phyloP scores from a whole-genome alignment of 352 stramenopile species.

The Phytopythium chamaehyphon region DNA sequence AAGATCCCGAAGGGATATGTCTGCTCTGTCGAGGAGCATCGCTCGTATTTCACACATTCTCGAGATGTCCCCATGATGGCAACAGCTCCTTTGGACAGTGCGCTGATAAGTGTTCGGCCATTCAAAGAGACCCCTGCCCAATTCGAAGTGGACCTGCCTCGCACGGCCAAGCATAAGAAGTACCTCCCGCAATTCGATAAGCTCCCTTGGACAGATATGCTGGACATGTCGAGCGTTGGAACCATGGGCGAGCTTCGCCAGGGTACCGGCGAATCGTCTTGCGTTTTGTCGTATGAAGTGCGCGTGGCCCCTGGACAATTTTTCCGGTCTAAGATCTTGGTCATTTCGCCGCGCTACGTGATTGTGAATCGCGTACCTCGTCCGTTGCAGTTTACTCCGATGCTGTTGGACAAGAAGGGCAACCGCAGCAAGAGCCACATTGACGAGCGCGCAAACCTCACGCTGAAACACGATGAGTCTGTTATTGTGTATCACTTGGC shows the following conservation, averaged over 20 bases:
- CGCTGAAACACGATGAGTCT: conserved; percentile 47
- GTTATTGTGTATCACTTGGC: conserved; percentile 64
- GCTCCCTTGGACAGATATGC: conserved; percentile 60
- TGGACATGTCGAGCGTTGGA: conserved; percentile 72
- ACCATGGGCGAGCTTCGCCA: conserved; percentile 67
- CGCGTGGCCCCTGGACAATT: conserved; percentile 78
- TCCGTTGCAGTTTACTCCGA: conserved; percentile 59
- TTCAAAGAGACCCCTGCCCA: conserved; percentile 60
- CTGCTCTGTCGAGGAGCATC: conserved; percentile 66
- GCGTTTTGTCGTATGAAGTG: conserved; percentile 78
- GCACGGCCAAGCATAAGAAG: conserved; percentile 53
- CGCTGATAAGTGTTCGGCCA: conserved; percentile 58
- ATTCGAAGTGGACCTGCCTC: conserved; percentile 53
- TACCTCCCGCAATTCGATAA: conserved; percentile 72
- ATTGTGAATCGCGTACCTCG: conserved; percentile 63
- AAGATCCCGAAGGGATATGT: conserved; percentile 54
- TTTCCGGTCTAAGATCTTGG: conserved; percentile 76
- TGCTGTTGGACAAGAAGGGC: conserved; percentile 79
- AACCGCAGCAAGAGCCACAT: conserved; percentile 26
- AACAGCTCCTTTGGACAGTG: conserved; percentile 54
- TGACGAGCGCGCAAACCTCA: conserved; percentile 29
- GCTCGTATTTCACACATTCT: conserved; percentile 54
- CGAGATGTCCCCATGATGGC: conserved; percentile 66
- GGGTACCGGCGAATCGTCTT: conserved; percentile 42
- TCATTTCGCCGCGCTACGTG: conserved; percentile 74